Conservation (phyloP, 1,284 basidiomycete species). For the Sanguinoderma infundibulare region DNA sequence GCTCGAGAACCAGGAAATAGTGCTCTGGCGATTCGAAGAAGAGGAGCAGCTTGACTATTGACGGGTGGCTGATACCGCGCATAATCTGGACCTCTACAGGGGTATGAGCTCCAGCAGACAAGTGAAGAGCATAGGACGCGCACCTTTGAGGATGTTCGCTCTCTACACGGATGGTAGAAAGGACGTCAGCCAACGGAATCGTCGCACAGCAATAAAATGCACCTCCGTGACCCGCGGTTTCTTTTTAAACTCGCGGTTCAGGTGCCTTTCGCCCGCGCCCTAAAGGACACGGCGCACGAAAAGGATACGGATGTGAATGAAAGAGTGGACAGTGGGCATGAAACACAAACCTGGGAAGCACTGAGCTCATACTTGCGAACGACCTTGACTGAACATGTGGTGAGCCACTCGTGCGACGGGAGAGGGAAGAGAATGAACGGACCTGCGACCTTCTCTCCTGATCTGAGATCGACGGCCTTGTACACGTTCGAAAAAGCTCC, state of each 20-base stretch:
- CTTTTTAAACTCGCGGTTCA: constrained; percentile 93
- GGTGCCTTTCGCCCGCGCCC: constrained; percentile 85
- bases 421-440: constrained; percentile 29
- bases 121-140: constrained; percentile 18
- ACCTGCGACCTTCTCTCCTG: constrained; percentile 89
- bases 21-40: constrained; percentile 94
- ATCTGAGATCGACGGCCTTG: constrained; percentile 84
- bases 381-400: constrained; percentile 76
- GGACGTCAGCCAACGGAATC: constrained; percentile 29
- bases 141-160: constrained; percentile 95
- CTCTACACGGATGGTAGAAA: constrained; percentile 61
- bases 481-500: constrained; percentile 99
- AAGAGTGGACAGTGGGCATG: constrained; percentile 29
- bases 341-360: constrained; percentile 86
- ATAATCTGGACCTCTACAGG: constrained; percentile 96
- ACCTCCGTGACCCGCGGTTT: constrained; percentile 97
- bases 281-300: constrained; percentile 40
- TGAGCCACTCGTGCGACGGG: constrained; percentile 10
- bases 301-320: constrained; percentile 28
- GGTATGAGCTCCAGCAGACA: background rate
- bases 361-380: constrained; percentile 98
- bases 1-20: constrained; percentile 94
- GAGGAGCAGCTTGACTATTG: constrained; percentile 87
- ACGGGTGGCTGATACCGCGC: constrained; percentile 91
- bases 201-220: constrained; percentile 40